Evolutionary conservation across 345 rosid species (phyloP).

Genomic region (Chamaenerion angustifolium): DNA sequence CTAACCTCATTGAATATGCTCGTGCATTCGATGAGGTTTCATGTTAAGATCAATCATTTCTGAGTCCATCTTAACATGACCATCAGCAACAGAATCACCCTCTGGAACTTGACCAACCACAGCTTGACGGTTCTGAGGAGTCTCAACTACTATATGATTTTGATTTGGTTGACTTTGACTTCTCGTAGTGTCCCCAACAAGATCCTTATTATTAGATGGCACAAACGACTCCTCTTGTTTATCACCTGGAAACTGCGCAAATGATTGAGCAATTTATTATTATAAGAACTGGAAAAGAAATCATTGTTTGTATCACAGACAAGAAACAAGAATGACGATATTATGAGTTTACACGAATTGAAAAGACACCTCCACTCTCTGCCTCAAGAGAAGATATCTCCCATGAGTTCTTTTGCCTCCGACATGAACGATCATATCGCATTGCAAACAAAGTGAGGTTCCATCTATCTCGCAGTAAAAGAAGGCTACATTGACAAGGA

Average conservation of each 20-base stretch:
- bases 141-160: constrained; percentile 16
- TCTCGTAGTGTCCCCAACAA: constrained; percentile 10
- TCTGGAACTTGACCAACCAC: constrained; percentile 13
- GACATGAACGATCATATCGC: constrained; percentile 75
- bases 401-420: constrained; percentile 69
- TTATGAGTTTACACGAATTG: constrained; percentile 1
- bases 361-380: constrained; percentile 48
- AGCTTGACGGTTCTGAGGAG: constrained; percentile 24
- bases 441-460: constrained; percentile 69
- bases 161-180: constrained; percentile 9
- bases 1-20: constrained; percentile 46
- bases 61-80: constrained; percentile 19
- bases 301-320: no score
- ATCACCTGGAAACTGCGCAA: constrained; percentile 45
- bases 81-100: constrained; percentile 15
- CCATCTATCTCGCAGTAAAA: constrained; percentile 84
- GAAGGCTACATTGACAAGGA: constrained; percentile 36
- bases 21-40: constrained; percentile 43
- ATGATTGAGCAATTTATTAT: neutral
- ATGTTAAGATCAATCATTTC: constrained; percentile 65
- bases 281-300: no score
- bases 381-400: constrained; percentile 58
- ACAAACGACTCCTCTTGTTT: no score
- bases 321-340: no score
- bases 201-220: constrained; percentile 14